Evolutionary conservation across 179 eudicot species (phyloP), one percentile per base, ranked within the genome.

Genomic region (Drosera spatulata): DNA sequence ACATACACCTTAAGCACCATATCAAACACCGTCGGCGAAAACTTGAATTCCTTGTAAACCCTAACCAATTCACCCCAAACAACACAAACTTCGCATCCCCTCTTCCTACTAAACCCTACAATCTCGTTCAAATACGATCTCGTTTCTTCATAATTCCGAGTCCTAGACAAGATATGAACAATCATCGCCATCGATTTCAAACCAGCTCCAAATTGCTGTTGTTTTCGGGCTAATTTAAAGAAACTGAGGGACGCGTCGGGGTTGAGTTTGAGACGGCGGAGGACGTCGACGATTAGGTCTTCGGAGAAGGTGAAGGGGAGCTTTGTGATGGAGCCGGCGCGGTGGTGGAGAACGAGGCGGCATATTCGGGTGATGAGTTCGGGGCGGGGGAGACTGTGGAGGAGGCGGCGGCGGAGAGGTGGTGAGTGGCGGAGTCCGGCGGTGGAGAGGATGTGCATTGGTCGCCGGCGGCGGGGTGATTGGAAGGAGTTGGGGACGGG

Each of bases 11-110:
- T 88, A 70, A 91, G 59, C 33, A 84, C 46, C 81, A 88, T 79
- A 70, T 88, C 96, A 58, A 91, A 91, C 41, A 88, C 95, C 13
- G 74, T 67, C 4, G 78, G 73, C 9, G 85, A 85, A 74, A 91
- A 91, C 55, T 55, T 60, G 56, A 78, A 88, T 13, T 88, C 87
- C 11, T 75, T 50, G 64, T 77, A 91, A 62, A 79, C 80, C 60
- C 53, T 39, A 13, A 82, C 70, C 64, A 88, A 71, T 59, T 88
- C 91, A 60, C 48, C 80, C 79, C 77, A 83, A 62, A 78, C 59
- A 44, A 64, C 63, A 33, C 48, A 3, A 61, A 75, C 55, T 2
- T 75, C 56, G 61, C 46, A 46, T 0, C 50, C 50, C 45, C 57
- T 48, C 7, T 56, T 60, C 13, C 14, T 64, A 54, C 73, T 73